Base-by-base conservation (phyloP, 2,329 filamentous ascomycete species). In the Thielaviopsis punctulata region DNA sequence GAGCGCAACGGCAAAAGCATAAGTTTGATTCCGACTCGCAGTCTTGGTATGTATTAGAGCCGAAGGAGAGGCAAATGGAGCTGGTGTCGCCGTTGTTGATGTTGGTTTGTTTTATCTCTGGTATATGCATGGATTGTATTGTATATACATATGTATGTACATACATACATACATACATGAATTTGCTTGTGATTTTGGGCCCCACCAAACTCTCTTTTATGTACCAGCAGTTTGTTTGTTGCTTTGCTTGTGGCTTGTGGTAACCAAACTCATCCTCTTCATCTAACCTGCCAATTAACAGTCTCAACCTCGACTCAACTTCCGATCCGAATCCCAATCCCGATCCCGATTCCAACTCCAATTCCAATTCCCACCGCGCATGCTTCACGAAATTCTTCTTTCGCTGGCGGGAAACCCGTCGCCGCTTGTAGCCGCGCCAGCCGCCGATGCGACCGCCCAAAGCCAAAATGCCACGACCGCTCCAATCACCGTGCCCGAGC, bases 371-470 rank as follows among this genome's bases (percentile, higher is more conserved):
- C 39, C 33, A 45, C 24, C 21, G 48, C 47, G 59, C 59, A 98
- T 98, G 92, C 85, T 98, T 66, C 92, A 96, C 77, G 92, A 98
- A 74, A 87, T 98, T 70, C 80, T 96, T 67, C 82, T 98, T 67
- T 90, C 89, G 66, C 81, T 96, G 67, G 93, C 89, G 61, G 90
- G 92, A 59, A 86, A 96, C 69, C 84, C 86, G 58, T 95, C 90
- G 58, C 84, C 88, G 59, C 78, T 96, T 63, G 84, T 95, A 25
- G 25, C 43, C 12, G n/a, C 51, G 18, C 48, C 53, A n/a, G 30
- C 41, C 12, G 7, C 39, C 25, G 63, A 69, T 59, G 64, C 70
- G 57, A 60, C 60, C 62, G 30, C 47, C n/a, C 8, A 15, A 22
- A 21, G 39, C 13, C 23, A 15, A 10, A 25, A 24, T 23, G 66